These are phyloP conservation scores for Myochromella boudieri DNA, from an alignment of 768 basidiomycete species.

Conservation along the genomic window DNA sequence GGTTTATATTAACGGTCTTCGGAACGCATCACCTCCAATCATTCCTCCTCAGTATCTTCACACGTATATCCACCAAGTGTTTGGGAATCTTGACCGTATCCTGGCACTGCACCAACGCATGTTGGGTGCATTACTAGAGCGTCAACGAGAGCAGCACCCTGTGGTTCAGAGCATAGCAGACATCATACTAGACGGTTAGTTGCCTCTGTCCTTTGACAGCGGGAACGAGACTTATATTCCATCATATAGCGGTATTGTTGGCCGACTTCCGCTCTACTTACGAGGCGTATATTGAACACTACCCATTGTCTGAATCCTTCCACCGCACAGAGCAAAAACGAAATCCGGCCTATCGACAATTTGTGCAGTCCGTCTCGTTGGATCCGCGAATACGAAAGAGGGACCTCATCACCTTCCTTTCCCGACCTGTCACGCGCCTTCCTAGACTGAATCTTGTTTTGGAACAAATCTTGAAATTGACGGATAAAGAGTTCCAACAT, in stretches of 20 bases:
- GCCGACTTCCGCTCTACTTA: conserved; percentile 63
- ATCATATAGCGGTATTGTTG: conserved; percentile 38
- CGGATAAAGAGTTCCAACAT: conserved; percentile 65
- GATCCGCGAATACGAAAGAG: conserved; percentile 72
- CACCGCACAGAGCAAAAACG: conserved; percentile 75
- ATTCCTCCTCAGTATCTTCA: conserved; percentile 53
- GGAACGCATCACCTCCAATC: conserved; percentile 61
- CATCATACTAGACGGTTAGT: conserved; percentile 76
- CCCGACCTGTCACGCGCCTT: conserved; percentile 85
- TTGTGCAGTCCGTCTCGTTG: conserved; percentile 59
- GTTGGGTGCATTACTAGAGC: conserved; percentile 68
- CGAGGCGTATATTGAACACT: conserved; percentile 84
- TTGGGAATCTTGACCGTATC: conserved; percentile 78
- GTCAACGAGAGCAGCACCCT: conserved; percentile 85
- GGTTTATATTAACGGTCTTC: conserved; percentile 75
- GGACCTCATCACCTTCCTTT: conserved; percentile 79
- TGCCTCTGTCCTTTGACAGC: background rate
- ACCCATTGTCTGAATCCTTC: conserved; percentile 80
- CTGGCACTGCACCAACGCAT: conserved; percentile 65
- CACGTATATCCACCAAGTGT: conserved; percentile 78
- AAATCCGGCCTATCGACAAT: conserved; percentile 66
- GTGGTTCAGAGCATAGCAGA: conserved; percentile 82
- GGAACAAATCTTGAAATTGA: conserved; percentile 66
- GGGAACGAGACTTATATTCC: background rate
- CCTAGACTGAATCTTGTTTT: conserved; percentile 77